Evolutionary conservation across 2,329 filamentous ascomycete genomes (phyloP).

Genomic region (Fusarium sulawesiense): DNA sequence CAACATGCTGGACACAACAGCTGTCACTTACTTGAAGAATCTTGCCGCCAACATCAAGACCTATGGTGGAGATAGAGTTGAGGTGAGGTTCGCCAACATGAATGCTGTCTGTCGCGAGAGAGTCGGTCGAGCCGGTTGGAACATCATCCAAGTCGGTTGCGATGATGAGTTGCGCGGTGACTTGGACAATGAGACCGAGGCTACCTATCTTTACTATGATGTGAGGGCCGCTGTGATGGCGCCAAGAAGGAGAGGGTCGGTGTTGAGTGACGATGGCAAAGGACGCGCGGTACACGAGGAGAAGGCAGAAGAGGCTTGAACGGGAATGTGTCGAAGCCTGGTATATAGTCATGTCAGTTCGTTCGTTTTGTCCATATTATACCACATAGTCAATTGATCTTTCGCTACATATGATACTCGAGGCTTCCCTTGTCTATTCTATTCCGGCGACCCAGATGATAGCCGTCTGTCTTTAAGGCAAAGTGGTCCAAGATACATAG

Average conservation of each 20-base stretch:
- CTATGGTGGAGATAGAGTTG: conserved; percentile 59
- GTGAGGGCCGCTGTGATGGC: conserved; percentile 26
- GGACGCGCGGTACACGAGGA: conserved; percentile 25
- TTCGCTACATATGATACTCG: not conserved
- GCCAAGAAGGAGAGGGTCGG: conserved; percentile 31
- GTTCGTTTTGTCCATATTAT: not conserved
- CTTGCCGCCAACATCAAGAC: conserved; percentile 60
- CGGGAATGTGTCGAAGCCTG: not conserved
- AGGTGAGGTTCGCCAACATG: conserved; percentile 63
- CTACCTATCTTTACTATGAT: conserved; percentile 33
- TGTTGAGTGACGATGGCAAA: conserved; percentile 29
- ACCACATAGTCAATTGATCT: not conserved
- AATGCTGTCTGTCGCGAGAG: conserved; percentile 54
- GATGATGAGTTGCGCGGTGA: conserved; percentile 17
- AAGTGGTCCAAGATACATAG: not conserved
- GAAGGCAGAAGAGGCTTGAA: conserved; percentile 14
- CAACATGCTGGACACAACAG: conserved; percentile 66
- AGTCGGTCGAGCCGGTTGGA: conserved; percentile 55
- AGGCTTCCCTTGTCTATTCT: not conserved
- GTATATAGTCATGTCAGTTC: not conserved
- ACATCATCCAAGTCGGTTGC: conserved; percentile 22
- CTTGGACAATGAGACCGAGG: not conserved
- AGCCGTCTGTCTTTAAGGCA: not conserved
- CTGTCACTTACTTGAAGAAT: conserved; percentile 60
- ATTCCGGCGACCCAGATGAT: not conserved